Conservation (phyloP, 768 basidiomycete genomes). For the Boletus fagicola region DNA sequence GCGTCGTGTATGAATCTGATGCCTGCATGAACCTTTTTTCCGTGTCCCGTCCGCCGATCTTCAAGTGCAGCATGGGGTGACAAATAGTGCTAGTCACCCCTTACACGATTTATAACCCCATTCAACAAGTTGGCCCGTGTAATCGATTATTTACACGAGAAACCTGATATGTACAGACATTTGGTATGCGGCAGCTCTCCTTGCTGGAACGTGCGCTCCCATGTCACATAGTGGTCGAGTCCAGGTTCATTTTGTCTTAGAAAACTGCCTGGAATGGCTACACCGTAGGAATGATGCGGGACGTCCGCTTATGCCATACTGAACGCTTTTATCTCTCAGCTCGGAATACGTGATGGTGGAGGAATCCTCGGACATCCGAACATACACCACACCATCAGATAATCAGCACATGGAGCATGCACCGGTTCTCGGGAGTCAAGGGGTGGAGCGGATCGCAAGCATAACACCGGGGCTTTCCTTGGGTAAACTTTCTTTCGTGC, state of each 20-base stretch:
- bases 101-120: neutral
- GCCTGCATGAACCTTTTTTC: neutral
- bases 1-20: neutral
- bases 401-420: neutral
- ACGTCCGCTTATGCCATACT: neutral
- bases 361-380: conserved; percentile 2
- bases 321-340: neutral
- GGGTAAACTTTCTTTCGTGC: neutral
- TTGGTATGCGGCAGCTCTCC: neutral
- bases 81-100: neutral
- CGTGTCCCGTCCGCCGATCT: neutral
- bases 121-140: neutral
- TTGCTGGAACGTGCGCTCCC: neutral
- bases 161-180: neutral
- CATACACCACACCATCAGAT: neutral
- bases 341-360: neutral
- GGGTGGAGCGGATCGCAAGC: neutral
- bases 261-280: neutral
- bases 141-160: neutral
- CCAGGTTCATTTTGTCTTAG: neutral
- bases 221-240: neutral
- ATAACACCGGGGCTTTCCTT: neutral
- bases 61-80: neutral
- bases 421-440: neutral
- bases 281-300: neutral